Percentiles rank a stretch among this genome's conserved stretches.
These are phyloP conservation scores for Leccinum obscurum DNA, from an alignment of 768 basidiomycete species.

Conservation along the genomic window DNA sequence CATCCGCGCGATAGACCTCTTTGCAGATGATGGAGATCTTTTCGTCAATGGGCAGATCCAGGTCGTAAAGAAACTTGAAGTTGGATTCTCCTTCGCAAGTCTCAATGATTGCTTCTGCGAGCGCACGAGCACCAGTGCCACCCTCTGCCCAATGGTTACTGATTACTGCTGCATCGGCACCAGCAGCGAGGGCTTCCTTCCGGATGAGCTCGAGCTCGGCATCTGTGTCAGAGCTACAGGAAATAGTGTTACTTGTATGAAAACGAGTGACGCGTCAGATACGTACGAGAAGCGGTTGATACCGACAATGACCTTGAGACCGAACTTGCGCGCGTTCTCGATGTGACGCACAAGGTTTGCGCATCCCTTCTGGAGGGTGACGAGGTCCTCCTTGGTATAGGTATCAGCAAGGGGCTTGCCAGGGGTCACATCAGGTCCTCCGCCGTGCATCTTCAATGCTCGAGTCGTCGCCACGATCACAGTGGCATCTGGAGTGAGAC, in stretches of 20 bases:
- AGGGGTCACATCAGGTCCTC: constrained; percentile 94
- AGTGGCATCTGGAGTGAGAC: constrained; percentile 89
- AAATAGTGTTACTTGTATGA: not conserved
- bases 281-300: constrained; percentile 94
- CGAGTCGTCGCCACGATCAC: constrained; percentile 97
- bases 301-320: constrained; percentile 93
- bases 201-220: constrained; percentile 88
- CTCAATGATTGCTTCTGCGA: constrained; percentile 90
- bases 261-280: not conserved
- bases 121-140: constrained; percentile 82
- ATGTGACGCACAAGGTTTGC: constrained; percentile 94
- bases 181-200: constrained; percentile 74
- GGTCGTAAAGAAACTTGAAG: constrained; percentile 94
- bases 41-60: constrained; percentile 76
- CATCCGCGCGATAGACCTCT: constrained; percentile 94
- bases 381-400: constrained; percentile 92
- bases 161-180: constrained; percentile 93
- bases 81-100: constrained; percentile 79
- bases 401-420: constrained; percentile 92
- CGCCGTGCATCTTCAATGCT: constrained; percentile 99
- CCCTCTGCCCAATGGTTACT: constrained; percentile 99
- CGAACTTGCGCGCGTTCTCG: constrained; percentile 92
- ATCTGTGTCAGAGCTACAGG: constrained; percentile 74
- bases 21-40: constrained; percentile 88
- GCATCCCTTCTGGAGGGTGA: constrained; percentile 86